A percentile compares a stretch with the other conserved stretches of the same genome.
Evolutionary conservation across 176 grass and related monocot genomes (phyloP).

Genomic region (Guadua angustifolia): DNA sequence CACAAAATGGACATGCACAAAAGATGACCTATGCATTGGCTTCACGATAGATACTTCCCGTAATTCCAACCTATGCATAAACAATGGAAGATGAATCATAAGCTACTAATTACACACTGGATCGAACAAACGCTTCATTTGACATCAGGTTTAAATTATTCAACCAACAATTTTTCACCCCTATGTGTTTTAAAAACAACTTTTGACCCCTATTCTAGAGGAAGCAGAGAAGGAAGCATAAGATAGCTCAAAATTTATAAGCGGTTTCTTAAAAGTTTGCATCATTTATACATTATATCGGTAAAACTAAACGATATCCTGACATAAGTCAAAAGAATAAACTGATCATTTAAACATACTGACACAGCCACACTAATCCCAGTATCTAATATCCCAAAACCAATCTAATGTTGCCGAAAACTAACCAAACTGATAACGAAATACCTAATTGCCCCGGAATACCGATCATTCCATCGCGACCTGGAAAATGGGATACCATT

Average conservation of each 20-base stretch:
- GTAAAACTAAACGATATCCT: not conserved
- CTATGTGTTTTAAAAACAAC: too few species aligned
- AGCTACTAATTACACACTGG: not conserved
- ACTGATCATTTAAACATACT: not conserved
- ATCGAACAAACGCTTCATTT: not conserved
- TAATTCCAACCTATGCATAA: not conserved
- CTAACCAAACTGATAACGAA: not conserved
- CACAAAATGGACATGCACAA: not conserved
- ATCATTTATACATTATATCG: not conserved
- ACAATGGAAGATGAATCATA: not conserved
- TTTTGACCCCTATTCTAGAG: not conserved
- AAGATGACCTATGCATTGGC: not conserved
- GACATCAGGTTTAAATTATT: too few species aligned
- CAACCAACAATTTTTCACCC: not conserved
- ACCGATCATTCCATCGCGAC: not conserved
- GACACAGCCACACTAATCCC: not conserved
- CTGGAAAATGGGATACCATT: not conserved
- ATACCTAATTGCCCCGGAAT: not conserved
- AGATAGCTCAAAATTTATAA: not conserved
- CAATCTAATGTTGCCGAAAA: not conserved
- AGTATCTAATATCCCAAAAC: not conserved
- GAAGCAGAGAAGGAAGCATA: not conserved
- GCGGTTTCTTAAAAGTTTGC: not conserved
- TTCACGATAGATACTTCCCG: not conserved
- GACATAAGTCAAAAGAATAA: not conserved